phyloP scores from a whole-genome alignment of 2,329 filamentous ascomycete genomes.

The Phialophora chinensis region DNA sequence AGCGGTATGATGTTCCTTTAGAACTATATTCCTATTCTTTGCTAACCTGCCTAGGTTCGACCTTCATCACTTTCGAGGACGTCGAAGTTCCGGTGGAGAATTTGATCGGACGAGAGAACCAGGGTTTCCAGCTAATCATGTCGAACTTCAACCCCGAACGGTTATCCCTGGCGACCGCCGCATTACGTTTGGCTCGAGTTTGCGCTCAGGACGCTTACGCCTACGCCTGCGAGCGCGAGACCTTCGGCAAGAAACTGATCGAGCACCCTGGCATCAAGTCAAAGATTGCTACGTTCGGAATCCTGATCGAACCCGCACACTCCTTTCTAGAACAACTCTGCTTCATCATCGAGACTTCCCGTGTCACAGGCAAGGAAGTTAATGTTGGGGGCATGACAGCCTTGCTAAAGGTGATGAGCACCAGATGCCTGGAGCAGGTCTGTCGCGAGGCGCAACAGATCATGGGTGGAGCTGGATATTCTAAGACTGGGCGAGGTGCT shows the following conservation, averaged over 20 bases:
- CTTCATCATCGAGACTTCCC: conserved; percentile 62
- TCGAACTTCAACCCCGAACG: conserved; percentile 83
- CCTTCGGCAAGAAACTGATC: conserved; percentile 72
- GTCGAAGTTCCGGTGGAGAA: conserved; percentile 75
- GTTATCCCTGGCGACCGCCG: conserved; percentile 68
- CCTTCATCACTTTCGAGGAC: conserved; percentile 77
- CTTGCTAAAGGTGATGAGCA: conserved; percentile 69
- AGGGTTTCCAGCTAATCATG: conserved; percentile 77
- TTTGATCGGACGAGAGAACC: conserved; percentile 70
- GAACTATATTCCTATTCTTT: conserved; percentile 10
- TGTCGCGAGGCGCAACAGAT: conserved; percentile 63
- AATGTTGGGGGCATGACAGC: conserved; percentile 74
- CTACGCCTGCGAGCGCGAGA: conserved; percentile 71
- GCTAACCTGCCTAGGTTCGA: conserved; percentile 63
- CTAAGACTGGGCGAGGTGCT: conserved; percentile 72
- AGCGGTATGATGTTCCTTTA: conserved; percentile 53
- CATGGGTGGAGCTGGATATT: conserved; percentile 74
- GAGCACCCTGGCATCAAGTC: conserved; percentile 77
- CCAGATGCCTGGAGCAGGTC: conserved; percentile 59
- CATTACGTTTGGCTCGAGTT: conserved; percentile 67
- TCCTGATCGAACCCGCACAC: conserved; percentile 71
- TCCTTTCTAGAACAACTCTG: conserved; percentile 63
- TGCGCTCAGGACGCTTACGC: conserved; percentile 66
- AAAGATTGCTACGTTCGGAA: conserved; percentile 71
- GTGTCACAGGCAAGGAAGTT: conserved; percentile 47